Evolutionary conservation across 1,284 basidiomycete species (phyloP), one percentile per base, ranked within the genome.

Genomic region (Pseudozyma sp.): DNA sequence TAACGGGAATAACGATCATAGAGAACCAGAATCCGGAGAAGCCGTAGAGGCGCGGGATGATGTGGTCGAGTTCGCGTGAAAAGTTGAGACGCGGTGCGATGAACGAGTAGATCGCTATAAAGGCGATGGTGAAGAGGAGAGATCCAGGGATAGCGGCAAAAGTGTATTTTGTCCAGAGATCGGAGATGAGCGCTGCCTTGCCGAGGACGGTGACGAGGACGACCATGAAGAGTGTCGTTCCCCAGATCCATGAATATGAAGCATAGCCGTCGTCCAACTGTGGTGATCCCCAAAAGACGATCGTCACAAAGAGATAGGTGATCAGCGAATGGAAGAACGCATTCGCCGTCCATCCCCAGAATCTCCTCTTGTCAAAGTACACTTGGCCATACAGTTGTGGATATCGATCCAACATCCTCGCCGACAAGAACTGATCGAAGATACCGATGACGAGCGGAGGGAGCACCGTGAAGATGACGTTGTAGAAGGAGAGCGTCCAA

Each of bases 101-200:
- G 63, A 92, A 86, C 19, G 93, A 93, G 85, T 99, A 99, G 1
- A 98, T 82, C 0, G 95, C 96, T 5, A 99, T 88, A 86, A 95
- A 95, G 50, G 92, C 84, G 92, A 99, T 95, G 8, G 96, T 95
- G 86, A 99, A 96, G 35, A 92, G 85, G 84, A 98, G 96, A 2
- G 97, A 98, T 9, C 97, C 97, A 0, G 96, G 97, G 57, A 83
- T 84, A n/a, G 81, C 80, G 5, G 93, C 93, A 43, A 95, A 92
- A 3, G 95, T 98, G 85, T 98, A 99, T 85, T 99, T 98, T 2
- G 96, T 98, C 97, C 96, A 99, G n/a, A 99, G 86, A 79, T 99
- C 96, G 8, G 96, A 98, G 53, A 99, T 93, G 61, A 99, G 86
- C 1, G 96, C 96, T 9, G 97, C 97, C 86, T 99, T 99, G 51